Evolutionary conservation across 805 yeast genomes (phyloP).

Genomic region (Metschnikowia anglica): DNA sequence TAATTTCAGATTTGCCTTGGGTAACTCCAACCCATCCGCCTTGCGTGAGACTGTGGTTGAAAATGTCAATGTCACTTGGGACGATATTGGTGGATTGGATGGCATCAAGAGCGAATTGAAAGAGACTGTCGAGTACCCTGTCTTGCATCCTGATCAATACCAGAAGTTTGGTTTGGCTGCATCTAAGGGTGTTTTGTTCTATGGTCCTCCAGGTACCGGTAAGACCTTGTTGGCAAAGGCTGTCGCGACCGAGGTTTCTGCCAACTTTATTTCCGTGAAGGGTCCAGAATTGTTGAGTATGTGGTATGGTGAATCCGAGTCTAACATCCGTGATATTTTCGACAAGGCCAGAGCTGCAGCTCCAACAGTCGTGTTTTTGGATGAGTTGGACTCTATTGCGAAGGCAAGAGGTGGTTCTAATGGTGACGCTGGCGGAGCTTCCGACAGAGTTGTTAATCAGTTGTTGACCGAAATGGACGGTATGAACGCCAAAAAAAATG

Average conservation of each 20-base stretch:
- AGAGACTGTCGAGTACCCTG: conserved; percentile 99
- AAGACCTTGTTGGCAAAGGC: conserved; percentile 97
- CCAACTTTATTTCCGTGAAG: conserved; percentile 94
- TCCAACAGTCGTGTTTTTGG: conserved; percentile 97
- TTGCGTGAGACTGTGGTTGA: conserved; percentile 99
- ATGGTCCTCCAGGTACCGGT: conserved; percentile 99
- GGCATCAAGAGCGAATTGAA: conserved; percentile 93
- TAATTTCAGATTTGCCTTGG: conserved; percentile 95
- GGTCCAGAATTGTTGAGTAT: conserved; percentile 96
- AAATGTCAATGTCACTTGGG: conserved; percentile 98
- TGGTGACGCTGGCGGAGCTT: conserved; percentile 90
- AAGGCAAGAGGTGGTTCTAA: conserved; percentile 84
- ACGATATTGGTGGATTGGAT: conserved; percentile 98
- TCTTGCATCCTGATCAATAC: conserved; percentile 97
- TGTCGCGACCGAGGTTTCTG: conserved; percentile 98
- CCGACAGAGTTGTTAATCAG: conserved; percentile 95
- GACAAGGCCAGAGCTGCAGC: conserved; percentile 99
- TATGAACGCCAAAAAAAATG: conserved; percentile 99
- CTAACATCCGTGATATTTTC: conserved; percentile 94
- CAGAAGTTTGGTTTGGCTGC: conserved; percentile 98
- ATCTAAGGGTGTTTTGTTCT: conserved; percentile 96
- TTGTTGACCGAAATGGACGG: conserved; percentile 98
- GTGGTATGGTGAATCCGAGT: conserved; percentile 99
- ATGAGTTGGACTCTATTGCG: conserved; percentile 97
- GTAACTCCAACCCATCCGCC: conserved; percentile 98